Evolutionary conservation across 306 rosid genomes (phyloP), one percentile per base, ranked within the genome.

Genomic region (Ochetophila trinervis): DNA sequence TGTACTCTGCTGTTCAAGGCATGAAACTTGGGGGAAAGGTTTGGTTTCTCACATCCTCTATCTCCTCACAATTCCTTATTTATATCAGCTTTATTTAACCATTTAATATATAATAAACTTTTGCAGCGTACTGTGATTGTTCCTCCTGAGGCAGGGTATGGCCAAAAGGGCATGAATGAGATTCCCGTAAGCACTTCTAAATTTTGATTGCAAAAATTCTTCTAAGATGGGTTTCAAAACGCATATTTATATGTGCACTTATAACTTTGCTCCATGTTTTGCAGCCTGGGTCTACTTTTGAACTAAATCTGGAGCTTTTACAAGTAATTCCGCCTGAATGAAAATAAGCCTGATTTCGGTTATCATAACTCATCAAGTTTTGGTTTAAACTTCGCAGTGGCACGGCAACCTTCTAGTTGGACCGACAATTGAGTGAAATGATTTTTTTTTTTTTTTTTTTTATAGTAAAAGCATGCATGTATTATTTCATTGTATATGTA

Each of bases 11-110:
- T 18, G 84, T 90, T 0, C 83, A 93, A 75, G 98, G 98, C 70
- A 93, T 89, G 98, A 85, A 81, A 79, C 84, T 83, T 17, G 97
- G 98, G 45, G 97, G 98, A 66, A 93, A 89, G 93, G 96, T 87
- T 67, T 4, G 45, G 36, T 19, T 15, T 62, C 70, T 52, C 37
- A 8, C 8, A 20, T 54, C 47, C 57, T 8, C 53, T n/a, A n/a
- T n/a, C 20, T 66, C 13, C 64, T 40, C 32, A 22, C 15, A 20
- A 47, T 32, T 53, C 57, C 44, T 72, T 27, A 3, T 20, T 32
- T 58, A 27, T 27, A 21, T 55, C 17, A 57, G 17, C 21, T 37
- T 77, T 62, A 58, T 8, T 58, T 27, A n/a, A 27, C 32, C 32
- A 27, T 27, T 27, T 1, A n/a, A n/a, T n/a, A 27, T 27, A 4